Evolutionary conservation across 768 basidiomycete genomes (phyloP).

Genomic region (Fomitopsis serialis): DNA sequence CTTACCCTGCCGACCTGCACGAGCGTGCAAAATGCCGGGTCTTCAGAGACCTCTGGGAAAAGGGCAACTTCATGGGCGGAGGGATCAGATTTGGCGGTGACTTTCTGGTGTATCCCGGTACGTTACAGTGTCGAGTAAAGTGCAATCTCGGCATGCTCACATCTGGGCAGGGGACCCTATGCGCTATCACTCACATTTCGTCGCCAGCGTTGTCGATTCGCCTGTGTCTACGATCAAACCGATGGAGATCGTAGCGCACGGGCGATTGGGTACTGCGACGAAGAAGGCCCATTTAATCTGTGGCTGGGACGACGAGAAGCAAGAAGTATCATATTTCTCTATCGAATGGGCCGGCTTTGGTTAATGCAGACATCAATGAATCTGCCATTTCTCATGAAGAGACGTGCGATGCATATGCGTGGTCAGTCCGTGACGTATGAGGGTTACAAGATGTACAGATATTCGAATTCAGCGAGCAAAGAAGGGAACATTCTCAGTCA

Average conservation of each 20-base stretch:
- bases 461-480: too few species aligned
- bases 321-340: slow-evolving; percentile 66
- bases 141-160: background rate
- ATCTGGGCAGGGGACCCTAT: slow-evolving; percentile 73
- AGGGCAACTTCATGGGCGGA: slow-evolving; percentile 82
- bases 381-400: too few species aligned
- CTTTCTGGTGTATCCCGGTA: slow-evolving; percentile 94
- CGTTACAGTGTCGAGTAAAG: slow-evolving; percentile 14
- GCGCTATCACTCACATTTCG: slow-evolving; percentile 96
- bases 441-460: background rate
- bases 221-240: slow-evolving; percentile 58
- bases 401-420: background rate
- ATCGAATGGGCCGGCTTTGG: slow-evolving; percentile 94
- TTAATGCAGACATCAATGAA: slow-evolving; percentile 21
- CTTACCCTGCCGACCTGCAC: slow-evolving; percentile 56
- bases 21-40: slow-evolving; percentile 77
- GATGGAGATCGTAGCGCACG: slow-evolving; percentile 94
- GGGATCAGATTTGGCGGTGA: slow-evolving; percentile 96
- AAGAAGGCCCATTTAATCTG: slow-evolving; percentile 94
- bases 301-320: slow-evolving; percentile 73
- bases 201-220: slow-evolving; percentile 73
- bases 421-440: background rate
- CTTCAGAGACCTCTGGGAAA: slow-evolving; percentile 75
- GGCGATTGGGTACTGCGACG: slow-evolving; percentile 91
- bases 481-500: slow-evolving; percentile 1